These are phyloP conservation scores for Saitozyma sp. DNA, from an alignment of 768 basidiomycete species.

Conservation along the genomic window DNA sequence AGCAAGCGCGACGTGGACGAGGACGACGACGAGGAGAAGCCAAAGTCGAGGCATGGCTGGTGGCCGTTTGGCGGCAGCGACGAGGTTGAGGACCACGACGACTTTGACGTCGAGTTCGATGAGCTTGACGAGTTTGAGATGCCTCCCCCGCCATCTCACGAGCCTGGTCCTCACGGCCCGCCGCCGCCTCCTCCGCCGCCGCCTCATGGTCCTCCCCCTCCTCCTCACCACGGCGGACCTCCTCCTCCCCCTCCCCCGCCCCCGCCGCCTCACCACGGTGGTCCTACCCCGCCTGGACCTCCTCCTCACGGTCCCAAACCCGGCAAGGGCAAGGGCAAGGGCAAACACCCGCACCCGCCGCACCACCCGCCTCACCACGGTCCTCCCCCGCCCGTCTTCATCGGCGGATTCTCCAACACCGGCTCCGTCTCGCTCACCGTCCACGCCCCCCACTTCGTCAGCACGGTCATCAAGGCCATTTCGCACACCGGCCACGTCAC, in stretches of 20 bases:
- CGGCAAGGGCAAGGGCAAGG: background rate
- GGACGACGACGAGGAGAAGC: conserved; percentile 3
- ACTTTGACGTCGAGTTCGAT: too few relatives aligned
- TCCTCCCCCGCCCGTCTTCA: conserved; percentile 25
- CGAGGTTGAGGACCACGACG: background rate
- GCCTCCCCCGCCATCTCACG: conserved; percentile 8
- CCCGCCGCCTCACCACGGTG: background rate
- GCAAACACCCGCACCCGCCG: conserved; percentile 1
- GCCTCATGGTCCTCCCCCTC: background rate
- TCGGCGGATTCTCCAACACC: conserved; percentile 27
- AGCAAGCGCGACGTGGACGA: conserved; percentile 2
- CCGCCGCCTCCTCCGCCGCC: conserved; percentile 4
- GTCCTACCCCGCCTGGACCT: background rate
- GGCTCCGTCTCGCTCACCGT: conserved; percentile 30
- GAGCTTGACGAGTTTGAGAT: background rate
- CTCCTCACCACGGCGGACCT: background rate
- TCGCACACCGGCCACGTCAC: conserved; percentile 23
- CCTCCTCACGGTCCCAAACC: background rate
- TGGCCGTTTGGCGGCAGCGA: conserved; percentile 6
- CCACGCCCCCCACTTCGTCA: conserved; percentile 17
- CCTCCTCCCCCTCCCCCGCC: background rate
- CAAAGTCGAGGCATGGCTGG: background rate
- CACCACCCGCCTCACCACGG: conserved; percentile 10
- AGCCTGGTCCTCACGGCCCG: conserved; percentile 1
- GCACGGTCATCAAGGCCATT: conserved; percentile 23